A percentile compares a stretch with the other conserved stretches of the same genome.
Evolutionary conservation across 176 grass and related monocot species (phyloP).

Genomic region (Musa acuminata): DNA sequence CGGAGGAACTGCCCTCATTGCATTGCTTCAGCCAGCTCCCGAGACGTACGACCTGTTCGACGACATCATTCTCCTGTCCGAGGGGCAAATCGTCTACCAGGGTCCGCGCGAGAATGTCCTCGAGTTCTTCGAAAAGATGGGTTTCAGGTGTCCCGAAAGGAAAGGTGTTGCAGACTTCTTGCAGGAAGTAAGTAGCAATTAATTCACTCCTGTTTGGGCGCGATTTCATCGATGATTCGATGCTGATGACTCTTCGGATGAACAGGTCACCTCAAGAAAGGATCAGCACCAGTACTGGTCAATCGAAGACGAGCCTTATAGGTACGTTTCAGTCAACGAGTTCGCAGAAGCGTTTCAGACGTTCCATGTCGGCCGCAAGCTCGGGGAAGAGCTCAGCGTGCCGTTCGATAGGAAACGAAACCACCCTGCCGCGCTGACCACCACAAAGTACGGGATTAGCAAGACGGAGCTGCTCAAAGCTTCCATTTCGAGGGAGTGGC

Average conservation of each 20-base stretch:
- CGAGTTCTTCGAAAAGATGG: slow-evolving; percentile 75
- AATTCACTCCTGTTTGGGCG: background rate
- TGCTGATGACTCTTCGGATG: slow-evolving; percentile 12
- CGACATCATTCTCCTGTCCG: slow-evolving; percentile 75
- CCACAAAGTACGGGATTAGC: slow-evolving; percentile 65
- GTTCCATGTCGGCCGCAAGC: slow-evolving; percentile 63
- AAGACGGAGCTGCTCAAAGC: slow-evolving; percentile 63
- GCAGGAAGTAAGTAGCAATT: slow-evolving; percentile 62
- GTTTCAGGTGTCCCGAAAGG: slow-evolving; percentile 89
- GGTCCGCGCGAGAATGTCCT: slow-evolving; percentile 73
- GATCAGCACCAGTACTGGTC: slow-evolving; percentile 92
- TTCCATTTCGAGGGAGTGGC: slow-evolving; percentile 75
- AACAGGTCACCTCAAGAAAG: slow-evolving; percentile 88
- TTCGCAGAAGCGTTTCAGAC: slow-evolving; percentile 65
- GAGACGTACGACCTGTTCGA: slow-evolving; percentile 88
- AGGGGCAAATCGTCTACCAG: slow-evolving; percentile 88
- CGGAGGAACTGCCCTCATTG: slow-evolving; percentile 71
- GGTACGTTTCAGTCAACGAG: slow-evolving; percentile 70
- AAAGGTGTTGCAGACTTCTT: slow-evolving; percentile 89
- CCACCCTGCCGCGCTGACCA: slow-evolving; percentile 83
- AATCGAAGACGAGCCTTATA: slow-evolving; percentile 33
- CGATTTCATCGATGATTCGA: slow-evolving; percentile 19
- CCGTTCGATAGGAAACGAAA: slow-evolving; percentile 64
- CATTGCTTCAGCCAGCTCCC: slow-evolving; percentile 84
- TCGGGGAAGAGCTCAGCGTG: slow-evolving; percentile 39